Conservation (phyloP, 176 grass and related monocot species). For the Aegilops longissima region DNA sequence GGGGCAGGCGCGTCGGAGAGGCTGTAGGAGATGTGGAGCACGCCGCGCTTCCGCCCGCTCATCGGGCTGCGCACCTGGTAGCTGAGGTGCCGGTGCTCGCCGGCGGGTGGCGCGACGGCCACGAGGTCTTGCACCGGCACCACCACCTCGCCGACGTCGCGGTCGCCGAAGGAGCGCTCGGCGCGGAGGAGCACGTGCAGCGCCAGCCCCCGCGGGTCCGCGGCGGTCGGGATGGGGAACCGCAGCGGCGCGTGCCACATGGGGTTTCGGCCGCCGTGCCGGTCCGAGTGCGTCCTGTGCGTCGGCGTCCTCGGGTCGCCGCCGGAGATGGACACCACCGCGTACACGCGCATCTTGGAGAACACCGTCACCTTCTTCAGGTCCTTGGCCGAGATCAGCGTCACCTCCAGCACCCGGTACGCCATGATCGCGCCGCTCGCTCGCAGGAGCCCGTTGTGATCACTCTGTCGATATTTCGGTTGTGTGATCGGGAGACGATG, state of each 20-base stretch:
- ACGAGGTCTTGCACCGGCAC: constrained; percentile 59
- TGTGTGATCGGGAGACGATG: neutral
- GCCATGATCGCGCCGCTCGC: constrained; percentile 28
- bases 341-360: constrained; percentile 83
- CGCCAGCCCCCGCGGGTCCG: constrained; percentile 33
- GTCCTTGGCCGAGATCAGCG: constrained; percentile 74
- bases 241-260: constrained; percentile 56
- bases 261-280: constrained; percentile 53
- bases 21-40: constrained; percentile 54
- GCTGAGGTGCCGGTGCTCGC: constrained; percentile 28
- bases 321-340: constrained; percentile 65
- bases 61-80: constrained; percentile 59
- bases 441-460: neutral
- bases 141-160: constrained; percentile 66
- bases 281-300: constrained; percentile 63
- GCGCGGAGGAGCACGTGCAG: constrained; percentile 64
- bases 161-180: constrained; percentile 57
- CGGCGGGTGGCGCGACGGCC: neutral
- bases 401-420: constrained; percentile 63
- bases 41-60: constrained; percentile 38
- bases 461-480: neutral
- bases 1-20: constrained; percentile 27
- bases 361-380: constrained; percentile 78
- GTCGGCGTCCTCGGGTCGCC: constrained; percentile 44
- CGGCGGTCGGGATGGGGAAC: constrained; percentile 36